Percentiles rank a stretch among this genome's conserved stretches.
Evolutionary conservation across 2,329 filamentous ascomycete genomes (phyloP).

Genomic region (Colletotrichum sp.): DNA sequence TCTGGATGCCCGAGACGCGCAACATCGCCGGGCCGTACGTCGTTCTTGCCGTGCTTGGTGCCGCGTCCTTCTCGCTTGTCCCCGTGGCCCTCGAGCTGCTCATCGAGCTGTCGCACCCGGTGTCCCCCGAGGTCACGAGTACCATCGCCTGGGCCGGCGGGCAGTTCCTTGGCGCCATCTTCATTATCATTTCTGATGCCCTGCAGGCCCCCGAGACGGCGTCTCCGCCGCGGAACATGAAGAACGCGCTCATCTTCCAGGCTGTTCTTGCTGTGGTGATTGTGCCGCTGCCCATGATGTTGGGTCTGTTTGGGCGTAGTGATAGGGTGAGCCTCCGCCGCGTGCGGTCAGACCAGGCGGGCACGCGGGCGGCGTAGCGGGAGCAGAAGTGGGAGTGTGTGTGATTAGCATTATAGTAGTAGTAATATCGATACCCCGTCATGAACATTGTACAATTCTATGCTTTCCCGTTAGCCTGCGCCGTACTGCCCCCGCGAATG

Average conservation of each 20-base stretch:
- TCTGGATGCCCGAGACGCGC: slow-evolving; percentile 72
- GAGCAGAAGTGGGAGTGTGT: neutral
- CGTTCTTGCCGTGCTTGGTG: slow-evolving; percentile 78
- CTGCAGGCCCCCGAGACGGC: slow-evolving; percentile 62
- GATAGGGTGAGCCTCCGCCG: slow-evolving; percentile 57
- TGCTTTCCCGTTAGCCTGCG: neutral
- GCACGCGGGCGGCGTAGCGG: neutral
- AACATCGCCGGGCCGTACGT: slow-evolving; percentile 73
- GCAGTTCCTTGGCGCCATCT: slow-evolving; percentile 83
- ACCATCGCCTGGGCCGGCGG: slow-evolving; percentile 87
- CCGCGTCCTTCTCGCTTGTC: slow-evolving; percentile 78
- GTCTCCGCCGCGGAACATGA: slow-evolving; percentile 74
- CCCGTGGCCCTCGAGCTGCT: slow-evolving; percentile 88
- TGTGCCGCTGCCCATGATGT: slow-evolving; percentile 69
- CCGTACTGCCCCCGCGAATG: neutral
- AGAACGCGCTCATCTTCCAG: slow-evolving; percentile 76
- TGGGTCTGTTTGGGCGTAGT: slow-evolving; percentile 72
- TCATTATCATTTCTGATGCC: slow-evolving; percentile 83
- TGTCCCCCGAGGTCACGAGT: slow-evolving; percentile 83
- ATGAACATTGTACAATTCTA: neutral
- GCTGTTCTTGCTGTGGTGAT: slow-evolving; percentile 71
- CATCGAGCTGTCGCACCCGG: slow-evolving; percentile 85
- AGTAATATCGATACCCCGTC: neutral
- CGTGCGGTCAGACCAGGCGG: slow-evolving; percentile 44
- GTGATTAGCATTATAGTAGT: neutral